Evolutionary conservation across 352 stramenopile genomes (phyloP).

Genomic region (Phytophthora aleatoria): DNA sequence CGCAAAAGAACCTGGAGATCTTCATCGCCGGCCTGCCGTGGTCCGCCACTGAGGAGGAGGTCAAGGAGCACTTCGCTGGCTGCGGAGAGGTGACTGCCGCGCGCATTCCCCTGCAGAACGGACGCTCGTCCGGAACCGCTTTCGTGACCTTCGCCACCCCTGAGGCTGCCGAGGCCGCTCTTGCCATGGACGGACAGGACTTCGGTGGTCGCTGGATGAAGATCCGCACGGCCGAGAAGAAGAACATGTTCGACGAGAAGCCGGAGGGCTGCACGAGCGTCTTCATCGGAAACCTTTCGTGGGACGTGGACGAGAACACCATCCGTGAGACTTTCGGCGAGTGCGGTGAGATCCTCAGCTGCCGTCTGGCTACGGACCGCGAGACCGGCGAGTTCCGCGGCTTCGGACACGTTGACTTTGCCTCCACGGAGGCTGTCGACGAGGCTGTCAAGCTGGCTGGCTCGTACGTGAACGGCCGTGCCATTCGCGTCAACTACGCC

Average conservation of each 20-base stretch:
- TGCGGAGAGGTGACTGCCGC: constrained; percentile 90
- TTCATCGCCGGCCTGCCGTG: constrained; percentile 96
- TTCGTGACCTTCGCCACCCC: constrained; percentile 92
- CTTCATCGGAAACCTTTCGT: constrained; percentile 98
- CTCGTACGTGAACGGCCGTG: constrained; percentile 91
- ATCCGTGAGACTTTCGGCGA: constrained; percentile 93
- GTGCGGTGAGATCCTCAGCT: constrained; percentile 94
- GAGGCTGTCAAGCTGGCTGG: constrained; percentile 92
- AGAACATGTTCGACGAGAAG: constrained; percentile 91
- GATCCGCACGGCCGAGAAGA: constrained; percentile 90
- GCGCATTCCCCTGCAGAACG: constrained; percentile 91
- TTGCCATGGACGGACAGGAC: constrained; percentile 94
- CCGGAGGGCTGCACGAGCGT: constrained; percentile 95
- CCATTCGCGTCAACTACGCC: constrained; percentile 96
- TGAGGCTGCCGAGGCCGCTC: constrained; percentile 75
- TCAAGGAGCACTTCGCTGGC: constrained; percentile 93
- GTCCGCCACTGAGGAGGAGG: constrained; percentile 93
- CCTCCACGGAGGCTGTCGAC: constrained; percentile 93
- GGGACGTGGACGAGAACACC: constrained; percentile 95
- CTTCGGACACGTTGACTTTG: constrained; percentile 98
- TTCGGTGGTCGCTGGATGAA: constrained; percentile 96
- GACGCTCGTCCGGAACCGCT: constrained; percentile 93
- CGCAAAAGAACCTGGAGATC: constrained; percentile 64
- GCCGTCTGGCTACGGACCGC: constrained; percentile 95
- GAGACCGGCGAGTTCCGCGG: constrained; percentile 98